These are phyloP conservation scores for Ogataea glucozyma DNA, from an alignment of 805 yeast species.

Conservation along the genomic window DNA sequence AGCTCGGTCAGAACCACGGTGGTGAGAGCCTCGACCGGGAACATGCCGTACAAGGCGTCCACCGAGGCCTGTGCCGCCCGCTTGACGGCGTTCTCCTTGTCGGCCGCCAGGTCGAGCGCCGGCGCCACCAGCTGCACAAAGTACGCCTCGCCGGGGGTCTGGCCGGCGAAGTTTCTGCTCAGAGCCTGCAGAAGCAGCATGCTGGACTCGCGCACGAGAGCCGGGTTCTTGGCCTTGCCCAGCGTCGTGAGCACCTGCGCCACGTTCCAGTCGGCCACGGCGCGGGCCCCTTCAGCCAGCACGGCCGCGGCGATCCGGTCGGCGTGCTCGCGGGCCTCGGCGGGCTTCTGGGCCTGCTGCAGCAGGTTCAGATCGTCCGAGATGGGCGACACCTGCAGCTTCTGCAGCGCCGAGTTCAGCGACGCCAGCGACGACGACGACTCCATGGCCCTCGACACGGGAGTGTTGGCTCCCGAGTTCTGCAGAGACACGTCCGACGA, in stretches of 20 bases:
- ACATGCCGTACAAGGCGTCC: conserved; percentile 67
- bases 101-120: conserved; percentile 74
- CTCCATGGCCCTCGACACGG: conserved; percentile 30
- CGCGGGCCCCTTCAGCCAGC: conserved; percentile 42
- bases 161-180: conserved; percentile 60
- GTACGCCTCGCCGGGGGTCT: conserved; percentile 74
- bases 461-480: conserved; percentile 34
- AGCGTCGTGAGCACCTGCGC: conserved; percentile 63
- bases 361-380: conserved; percentile 55
- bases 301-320: conserved; percentile 54
- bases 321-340: conserved; percentile 57
- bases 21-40: conserved; percentile 76
- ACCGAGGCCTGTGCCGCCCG: conserved; percentile 82
- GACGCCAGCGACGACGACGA: conserved; percentile 71
- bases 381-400: conserved; percentile 66
- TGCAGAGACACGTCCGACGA: conserved; percentile 29
- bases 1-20: conserved; percentile 66
- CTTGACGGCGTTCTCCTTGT: conserved; percentile 83
- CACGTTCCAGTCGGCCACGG: conserved; percentile 66
- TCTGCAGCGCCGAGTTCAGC: conserved; percentile 67
- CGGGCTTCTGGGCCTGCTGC: conserved; percentile 49
- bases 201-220: conserved; percentile 76
- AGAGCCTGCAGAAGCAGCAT: conserved; percentile 58
- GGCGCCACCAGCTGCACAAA: conserved; percentile 61
- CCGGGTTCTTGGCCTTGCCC: conserved; percentile 70